A percentile compares a stretch with the other conserved stretches of the same genome.
These are phyloP conservation scores for Parathielavia hyrcaniae DNA, from an alignment of 495 filamentous ascomycete species.

Conservation along the genomic window DNA sequence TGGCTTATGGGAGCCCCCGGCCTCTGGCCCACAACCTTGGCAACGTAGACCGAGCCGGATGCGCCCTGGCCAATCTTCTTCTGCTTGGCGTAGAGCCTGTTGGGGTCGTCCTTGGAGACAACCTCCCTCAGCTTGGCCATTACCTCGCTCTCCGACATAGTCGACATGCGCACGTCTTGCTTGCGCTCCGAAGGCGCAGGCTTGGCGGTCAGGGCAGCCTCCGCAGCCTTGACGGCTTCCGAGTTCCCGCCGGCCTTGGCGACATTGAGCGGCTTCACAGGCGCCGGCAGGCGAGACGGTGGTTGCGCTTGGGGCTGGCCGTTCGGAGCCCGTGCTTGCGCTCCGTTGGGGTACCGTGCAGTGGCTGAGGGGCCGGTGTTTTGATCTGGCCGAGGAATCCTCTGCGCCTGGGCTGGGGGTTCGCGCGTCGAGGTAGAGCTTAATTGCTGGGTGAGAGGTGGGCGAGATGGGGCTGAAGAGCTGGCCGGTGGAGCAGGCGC, in stretches of 20 bases:
- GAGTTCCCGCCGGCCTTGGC: slow-evolving; percentile 62
- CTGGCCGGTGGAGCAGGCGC: slow-evolving; percentile 46
- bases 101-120: slow-evolving; percentile 86
- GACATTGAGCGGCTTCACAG: slow-evolving; percentile 88
- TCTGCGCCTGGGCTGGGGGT: slow-evolving; percentile 24
- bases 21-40: slow-evolving; percentile 67
- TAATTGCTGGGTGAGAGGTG: slow-evolving; percentile 38
- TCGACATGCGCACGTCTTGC: slow-evolving; percentile 91
- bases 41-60: slow-evolving; percentile 96
- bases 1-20: slow-evolving; percentile 59
- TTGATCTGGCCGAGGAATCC: slow-evolving; percentile 29
- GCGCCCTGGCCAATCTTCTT: slow-evolving; percentile 99
- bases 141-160: slow-evolving; percentile 92
- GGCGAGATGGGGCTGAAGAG: slow-evolving; percentile 30
- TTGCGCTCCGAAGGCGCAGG: slow-evolving; percentile 57
- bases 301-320: slow-evolving; percentile 41
- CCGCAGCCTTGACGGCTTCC: slow-evolving; percentile 71
- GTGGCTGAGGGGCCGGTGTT: slow-evolving; percentile 15
- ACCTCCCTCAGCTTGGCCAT: slow-evolving; percentile 91
- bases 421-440: slow-evolving; percentile 32
- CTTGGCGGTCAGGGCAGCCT: slow-evolving; percentile 73
- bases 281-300: slow-evolving; percentile 55
- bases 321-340: slow-evolving; percentile 30
- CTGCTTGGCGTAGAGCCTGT: slow-evolving; percentile 91
- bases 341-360: slow-evolving; percentile 38